These are phyloP conservation scores for Salvia rosmarinus DNA, from an alignment of 257 asterid species.

Conservation along the genomic window DNA sequence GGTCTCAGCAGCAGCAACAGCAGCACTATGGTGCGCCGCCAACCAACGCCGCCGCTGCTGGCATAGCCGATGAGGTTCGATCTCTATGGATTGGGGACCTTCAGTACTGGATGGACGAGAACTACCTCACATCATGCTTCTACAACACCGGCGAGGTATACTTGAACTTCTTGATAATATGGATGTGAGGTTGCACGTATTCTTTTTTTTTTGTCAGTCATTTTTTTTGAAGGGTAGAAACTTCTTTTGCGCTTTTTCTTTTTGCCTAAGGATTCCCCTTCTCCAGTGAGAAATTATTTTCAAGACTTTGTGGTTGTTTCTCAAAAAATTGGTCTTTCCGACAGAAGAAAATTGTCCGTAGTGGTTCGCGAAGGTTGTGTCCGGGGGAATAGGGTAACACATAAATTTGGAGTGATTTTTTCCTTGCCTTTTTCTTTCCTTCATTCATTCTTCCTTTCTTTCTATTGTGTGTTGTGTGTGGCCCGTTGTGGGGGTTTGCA, in stretches of 20 bases:
- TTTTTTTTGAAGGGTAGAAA: background rate
- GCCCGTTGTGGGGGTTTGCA: background rate
- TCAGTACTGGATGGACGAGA: slow-evolving; percentile 93
- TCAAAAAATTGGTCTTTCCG: background rate
- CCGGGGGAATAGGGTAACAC: background rate
- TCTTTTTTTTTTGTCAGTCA: background rate
- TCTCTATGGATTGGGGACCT: slow-evolving; percentile 92
- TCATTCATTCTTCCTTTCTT: background rate
- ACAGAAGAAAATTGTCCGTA: background rate
- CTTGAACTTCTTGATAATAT: background rate
- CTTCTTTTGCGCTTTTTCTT: background rate
- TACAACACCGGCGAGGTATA: slow-evolving; percentile 75
- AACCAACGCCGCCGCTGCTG: slow-evolving; percentile 34
- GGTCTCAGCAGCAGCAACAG: slow-evolving; percentile 58
- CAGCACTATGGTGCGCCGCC: slow-evolving; percentile 59
- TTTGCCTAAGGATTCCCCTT: background rate
- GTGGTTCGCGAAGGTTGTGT: background rate
- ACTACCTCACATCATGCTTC: slow-evolving; percentile 61
- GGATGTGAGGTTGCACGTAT: background rate
- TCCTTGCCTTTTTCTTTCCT: background rate
- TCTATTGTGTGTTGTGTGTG: background rate
- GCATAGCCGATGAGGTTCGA: slow-evolving; percentile 60
- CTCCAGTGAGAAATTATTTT: background rate
- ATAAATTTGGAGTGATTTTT: background rate
- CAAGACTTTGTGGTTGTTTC: background rate